Conservation (phyloP, 2,329 filamentous ascomycete genomes). For the Chaetoscypha palmicola region DNA sequence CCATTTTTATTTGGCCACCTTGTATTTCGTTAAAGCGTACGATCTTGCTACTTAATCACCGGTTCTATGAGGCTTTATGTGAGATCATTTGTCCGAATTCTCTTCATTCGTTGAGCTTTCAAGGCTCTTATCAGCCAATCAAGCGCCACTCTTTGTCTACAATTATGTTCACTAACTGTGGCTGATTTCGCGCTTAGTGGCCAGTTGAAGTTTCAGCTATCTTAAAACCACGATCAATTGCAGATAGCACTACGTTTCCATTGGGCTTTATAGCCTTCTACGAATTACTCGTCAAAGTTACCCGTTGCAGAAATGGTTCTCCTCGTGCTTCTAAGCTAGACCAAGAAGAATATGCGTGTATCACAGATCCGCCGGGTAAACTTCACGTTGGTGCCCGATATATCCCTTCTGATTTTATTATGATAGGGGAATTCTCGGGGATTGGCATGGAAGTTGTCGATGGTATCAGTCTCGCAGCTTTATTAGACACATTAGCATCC, state of each 20-base stretch:
- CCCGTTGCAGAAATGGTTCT: background rate
- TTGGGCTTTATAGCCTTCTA: background rate
- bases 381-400: conserved; percentile 38
- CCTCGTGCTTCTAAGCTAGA: conserved; percentile 28
- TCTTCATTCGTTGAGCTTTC: conserved; percentile 31
- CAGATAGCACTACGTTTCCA: background rate
- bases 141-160: background rate
- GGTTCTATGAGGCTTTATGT: conserved; percentile 50
- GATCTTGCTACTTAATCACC: too few relatives aligned
- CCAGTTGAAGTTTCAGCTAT: background rate
- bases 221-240: background rate
- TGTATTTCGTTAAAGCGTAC: too few relatives aligned
- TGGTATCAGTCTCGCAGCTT: too few relatives aligned
- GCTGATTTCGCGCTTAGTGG: background rate
- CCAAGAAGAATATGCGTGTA: conserved; percentile 42
- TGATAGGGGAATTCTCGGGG: conserved; percentile 46
- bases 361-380: conserved; percentile 41
- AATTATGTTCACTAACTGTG: background rate
- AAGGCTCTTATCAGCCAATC: background rate
- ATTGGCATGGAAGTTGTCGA: too few relatives aligned
- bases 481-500: too few relatives aligned
- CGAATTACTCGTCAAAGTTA: background rate
- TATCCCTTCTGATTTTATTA: conserved; percentile 42
- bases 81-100: conserved; percentile 47
- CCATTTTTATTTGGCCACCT: too few relatives aligned